Evolutionary conservation across 495 filamentous ascomycete genomes (phyloP).

Genomic region (Hypomontagnella submonticulosa): DNA sequence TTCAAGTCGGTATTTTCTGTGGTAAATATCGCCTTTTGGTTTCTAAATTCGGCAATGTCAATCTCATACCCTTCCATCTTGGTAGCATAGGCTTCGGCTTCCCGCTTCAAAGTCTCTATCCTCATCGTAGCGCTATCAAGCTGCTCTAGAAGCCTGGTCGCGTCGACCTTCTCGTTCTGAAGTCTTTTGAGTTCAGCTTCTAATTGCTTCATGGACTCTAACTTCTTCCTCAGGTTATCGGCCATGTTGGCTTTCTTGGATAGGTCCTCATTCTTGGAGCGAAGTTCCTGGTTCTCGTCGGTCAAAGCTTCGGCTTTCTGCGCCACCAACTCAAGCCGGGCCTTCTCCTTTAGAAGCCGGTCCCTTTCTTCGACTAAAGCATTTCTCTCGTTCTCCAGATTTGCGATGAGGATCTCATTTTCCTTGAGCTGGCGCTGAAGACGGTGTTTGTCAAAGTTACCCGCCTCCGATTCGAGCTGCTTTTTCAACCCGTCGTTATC

Average conservation of each 20-base stretch:
- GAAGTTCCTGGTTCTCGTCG: slow-evolving; percentile 72
- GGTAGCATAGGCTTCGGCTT: slow-evolving; percentile 46
- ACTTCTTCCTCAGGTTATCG: slow-evolving; percentile 79
- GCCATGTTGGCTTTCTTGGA: slow-evolving; percentile 81
- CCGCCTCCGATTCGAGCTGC: slow-evolving; percentile 65
- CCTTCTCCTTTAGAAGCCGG: slow-evolving; percentile 56
- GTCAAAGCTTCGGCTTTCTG: slow-evolving; percentile 57
- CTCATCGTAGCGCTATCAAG: slow-evolving; percentile 50
- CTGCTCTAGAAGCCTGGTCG: slow-evolving; percentile 59
- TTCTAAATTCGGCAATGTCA: slow-evolving; percentile 44
- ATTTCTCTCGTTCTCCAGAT: slow-evolving; percentile 57
- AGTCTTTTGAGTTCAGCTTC: slow-evolving; percentile 52
- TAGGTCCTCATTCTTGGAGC: slow-evolving; percentile 76
- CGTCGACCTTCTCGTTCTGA: slow-evolving; percentile 58
- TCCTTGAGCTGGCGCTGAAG: slow-evolving; percentile 45
- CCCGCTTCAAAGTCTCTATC: slow-evolving; percentile 42
- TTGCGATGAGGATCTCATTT: slow-evolving; percentile 48
- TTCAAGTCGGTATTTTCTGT: slow-evolving; percentile 43
- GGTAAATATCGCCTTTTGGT: slow-evolving; percentile 44
- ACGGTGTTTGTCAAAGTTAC: slow-evolving; percentile 46
- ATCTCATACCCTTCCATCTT: slow-evolving; percentile 50
- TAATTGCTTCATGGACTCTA: slow-evolving; percentile 65
- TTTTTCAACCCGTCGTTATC: slow-evolving; percentile 65
- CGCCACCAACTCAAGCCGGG: slow-evolving; percentile 56
- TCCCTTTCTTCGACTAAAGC: slow-evolving; percentile 53